phyloP scores from a whole-genome alignment of 805 yeast genomes.

The Diddensiella caesifluorescens region DNA sequence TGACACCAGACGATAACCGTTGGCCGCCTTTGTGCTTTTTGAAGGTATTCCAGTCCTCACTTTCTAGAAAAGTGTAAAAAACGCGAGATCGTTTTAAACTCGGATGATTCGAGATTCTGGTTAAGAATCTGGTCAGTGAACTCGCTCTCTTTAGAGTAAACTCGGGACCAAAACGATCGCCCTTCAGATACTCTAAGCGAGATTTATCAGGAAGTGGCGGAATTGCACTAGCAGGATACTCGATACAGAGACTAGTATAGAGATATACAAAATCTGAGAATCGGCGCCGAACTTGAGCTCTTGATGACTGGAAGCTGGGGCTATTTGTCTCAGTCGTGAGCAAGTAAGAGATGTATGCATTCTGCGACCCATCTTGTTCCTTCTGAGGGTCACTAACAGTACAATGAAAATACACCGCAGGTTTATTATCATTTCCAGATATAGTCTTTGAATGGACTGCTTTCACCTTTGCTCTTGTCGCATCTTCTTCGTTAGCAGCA shows the following conservation, averaged over 20 bases:
- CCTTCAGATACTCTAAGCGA: slow-evolving; percentile 85
- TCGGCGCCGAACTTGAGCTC: slow-evolving; percentile 62
- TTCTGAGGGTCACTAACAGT: slow-evolving; percentile 56
- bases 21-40: slow-evolving; percentile 26
- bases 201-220: slow-evolving; percentile 95
- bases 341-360: slow-evolving; percentile 69
- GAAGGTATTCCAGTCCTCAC: slow-evolving; percentile 68
- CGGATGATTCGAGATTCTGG: slow-evolving; percentile 71
- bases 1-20: slow-evolving; percentile 9
- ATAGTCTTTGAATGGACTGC: not conserved
- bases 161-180: slow-evolving; percentile 81
- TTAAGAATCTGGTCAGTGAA: slow-evolving; percentile 70
- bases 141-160: slow-evolving; percentile 80
- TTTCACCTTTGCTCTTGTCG: no score
- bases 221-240: slow-evolving; percentile 76
- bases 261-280: slow-evolving; percentile 82
- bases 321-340: slow-evolving; percentile 58
- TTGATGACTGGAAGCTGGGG: slow-evolving; percentile 46
- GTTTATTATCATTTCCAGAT: not conserved
- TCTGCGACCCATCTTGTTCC: slow-evolving; percentile 63
- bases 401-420: slow-evolving; percentile 33
- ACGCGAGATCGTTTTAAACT: slow-evolving; percentile 56
- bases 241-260: slow-evolving; percentile 66
- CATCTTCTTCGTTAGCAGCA: slow-evolving; percentile 14
- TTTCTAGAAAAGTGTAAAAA: slow-evolving; percentile 65